Evolutionary conservation across 129 eudicot species (phyloP).

Genomic region (Flaveria ramosissima): DNA sequence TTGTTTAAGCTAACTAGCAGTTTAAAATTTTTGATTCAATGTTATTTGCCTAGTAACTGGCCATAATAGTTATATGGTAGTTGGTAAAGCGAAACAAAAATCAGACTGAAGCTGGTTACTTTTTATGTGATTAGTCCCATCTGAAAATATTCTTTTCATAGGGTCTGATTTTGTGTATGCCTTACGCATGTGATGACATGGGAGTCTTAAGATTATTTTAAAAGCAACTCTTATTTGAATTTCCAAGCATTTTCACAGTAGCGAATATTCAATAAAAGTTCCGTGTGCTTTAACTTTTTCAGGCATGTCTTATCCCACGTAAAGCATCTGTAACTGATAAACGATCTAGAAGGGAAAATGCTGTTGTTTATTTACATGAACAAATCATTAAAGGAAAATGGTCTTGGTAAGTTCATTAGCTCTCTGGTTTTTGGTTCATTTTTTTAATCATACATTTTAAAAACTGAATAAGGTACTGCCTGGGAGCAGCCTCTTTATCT

Average conservation of each 20-base stretch:
- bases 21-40: neutral
- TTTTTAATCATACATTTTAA: conserved; percentile 4
- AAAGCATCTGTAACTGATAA: conserved; percentile 55
- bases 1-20: neutral
- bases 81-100: neutral
- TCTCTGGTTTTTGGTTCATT: conserved; percentile 10
- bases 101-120: neutral
- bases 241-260: conserved; percentile 7
- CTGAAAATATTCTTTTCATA: neutral
- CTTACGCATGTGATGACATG: conserved; percentile 6
- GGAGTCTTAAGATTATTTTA: neutral
- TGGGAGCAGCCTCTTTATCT: too few relatives aligned
- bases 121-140: neutral
- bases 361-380: conserved; percentile 56
- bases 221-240: conserved; percentile 12
- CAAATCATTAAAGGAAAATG: conserved; percentile 75
- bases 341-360: conserved; percentile 66
- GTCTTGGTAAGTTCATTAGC: conserved; percentile 65
- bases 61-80: neutral
- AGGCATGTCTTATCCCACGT: conserved; percentile 64
- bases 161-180: conserved; percentile 12
- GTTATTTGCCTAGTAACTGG: neutral
- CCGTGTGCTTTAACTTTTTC: conserved; percentile 27
- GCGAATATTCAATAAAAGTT: conserved; percentile 3
- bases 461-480: conserved; percentile 3